These are phyloP conservation scores for Polytrichum formosum DNA, from an alignment of 225 moss, liverwort and hornwort genomes.

Conservation along the genomic window DNA sequence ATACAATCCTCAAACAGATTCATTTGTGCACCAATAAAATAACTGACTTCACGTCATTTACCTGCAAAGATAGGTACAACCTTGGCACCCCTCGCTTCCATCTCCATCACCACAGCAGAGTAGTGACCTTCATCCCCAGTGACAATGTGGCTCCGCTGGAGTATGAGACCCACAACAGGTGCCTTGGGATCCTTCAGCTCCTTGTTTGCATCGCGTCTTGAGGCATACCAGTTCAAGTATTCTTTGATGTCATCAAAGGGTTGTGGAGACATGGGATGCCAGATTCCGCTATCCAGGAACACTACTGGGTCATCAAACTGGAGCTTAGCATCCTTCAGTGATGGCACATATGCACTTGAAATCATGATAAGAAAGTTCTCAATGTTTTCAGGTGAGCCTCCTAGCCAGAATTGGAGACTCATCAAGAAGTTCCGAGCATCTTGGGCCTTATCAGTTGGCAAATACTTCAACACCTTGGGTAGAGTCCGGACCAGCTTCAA, in stretches of 20 bases:
- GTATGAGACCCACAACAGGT: constrained; percentile 75
- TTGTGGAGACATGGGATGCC: constrained; percentile 96
- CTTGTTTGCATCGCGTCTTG: constrained; percentile 73
- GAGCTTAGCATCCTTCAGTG: constrained; percentile 41
- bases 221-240: constrained; percentile 90
- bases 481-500: constrained; percentile 89
- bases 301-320: constrained; percentile 75
- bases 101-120: constrained; percentile 94
- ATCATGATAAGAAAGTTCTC: constrained; percentile 98
- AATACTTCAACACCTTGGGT: constrained; percentile 87
- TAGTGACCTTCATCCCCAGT: constrained; percentile 98
- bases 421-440: constrained; percentile 96
- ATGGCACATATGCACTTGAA: constrained; percentile 77
- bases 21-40: too few relatives aligned
- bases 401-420: constrained; percentile 99
- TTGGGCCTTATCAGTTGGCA: constrained; percentile 90
- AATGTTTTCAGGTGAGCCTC: constrained; percentile 93
- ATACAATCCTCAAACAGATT: too few relatives aligned
- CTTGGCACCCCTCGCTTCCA: constrained; percentile 95
- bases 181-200: constrained; percentile 69
- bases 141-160: constrained; percentile 95
- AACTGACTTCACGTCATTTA: background rate
- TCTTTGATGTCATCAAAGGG: constrained; percentile 98
- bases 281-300: constrained; percentile 86
- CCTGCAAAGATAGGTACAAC: constrained; percentile 96